A percentile compares a stretch with the other conserved stretches of the same genome.
Conservation (phyloP, 2,329 filamentous ascomycete species). For the Trichoderma cornu-damae region DNA sequence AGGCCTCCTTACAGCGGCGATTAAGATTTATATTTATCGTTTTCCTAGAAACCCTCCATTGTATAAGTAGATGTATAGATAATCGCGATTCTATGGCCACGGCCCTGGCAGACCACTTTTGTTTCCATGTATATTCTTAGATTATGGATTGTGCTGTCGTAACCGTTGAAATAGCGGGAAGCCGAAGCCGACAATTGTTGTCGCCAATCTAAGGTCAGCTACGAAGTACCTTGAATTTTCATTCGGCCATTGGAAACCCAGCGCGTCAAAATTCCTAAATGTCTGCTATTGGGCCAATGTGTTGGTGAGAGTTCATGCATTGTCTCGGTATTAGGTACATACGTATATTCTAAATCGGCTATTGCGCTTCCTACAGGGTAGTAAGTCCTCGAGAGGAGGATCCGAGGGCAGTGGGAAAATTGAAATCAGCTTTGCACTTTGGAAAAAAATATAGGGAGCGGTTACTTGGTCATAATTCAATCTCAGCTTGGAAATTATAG, state of each 20-base stretch:
- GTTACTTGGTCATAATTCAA: neutral
- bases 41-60: conserved; percentile 34
- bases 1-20: neutral
- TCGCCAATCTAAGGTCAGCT: neutral
- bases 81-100: neutral
- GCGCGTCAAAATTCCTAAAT: no score
- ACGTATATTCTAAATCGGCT: no score
- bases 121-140: conserved; percentile 28
- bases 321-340: no score
- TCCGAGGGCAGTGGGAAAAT: no score
- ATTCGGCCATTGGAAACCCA: neutral
- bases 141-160: conserved; percentile 31
- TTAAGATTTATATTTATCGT: conserved; percentile 26
- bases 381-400: no score
- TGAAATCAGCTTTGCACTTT: no score
- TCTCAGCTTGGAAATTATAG: neutral
- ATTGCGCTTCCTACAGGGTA: no score
- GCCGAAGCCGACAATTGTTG: conserved; percentile 24
- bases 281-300: no score
- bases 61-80: neutral
- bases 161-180: conserved; percentile 1
- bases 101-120: conserved; percentile 36
- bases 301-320: no score
- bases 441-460: neutral
- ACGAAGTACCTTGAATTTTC: neutral